phyloP scores from a whole-genome alignment of 129 eudicot species.

The Helianthus annuus region HanXRQr2.0-SUNRISE NC_035446.2:140802247-140802746 shows the following conservation, averaged over 20 bases:
- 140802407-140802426: background rate
- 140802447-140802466: background rate
- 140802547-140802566: slow-evolving; percentile 61
- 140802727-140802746: slow-evolving; percentile 22
- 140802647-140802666: slow-evolving; percentile 69
- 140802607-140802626: slow-evolving; percentile 43
- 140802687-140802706: background rate
- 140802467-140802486: slow-evolving; percentile 11
- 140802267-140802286: background rate
- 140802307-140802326: slow-evolving; percentile 8
- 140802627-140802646: slow-evolving; percentile 70
- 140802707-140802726: slow-evolving; percentile 4
- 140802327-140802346: slow-evolving; percentile 29
- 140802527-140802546: slow-evolving; percentile 54
- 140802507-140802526: slow-evolving; percentile 76
- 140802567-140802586: slow-evolving; percentile 78
- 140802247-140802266: background rate
- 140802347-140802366: background rate
- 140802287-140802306: slow-evolving; percentile 11
- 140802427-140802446: slow-evolving; percentile 4
- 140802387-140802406: slow-evolving; percentile 49
- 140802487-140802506: slow-evolving; percentile 1
- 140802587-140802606: slow-evolving; percentile 71
- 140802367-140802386: slow-evolving; percentile 3
- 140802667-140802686: slow-evolving; percentile 38